Conservation (phyloP, 2,329 filamentous ascomycete species). For the Penicillium sp. region DNA sequence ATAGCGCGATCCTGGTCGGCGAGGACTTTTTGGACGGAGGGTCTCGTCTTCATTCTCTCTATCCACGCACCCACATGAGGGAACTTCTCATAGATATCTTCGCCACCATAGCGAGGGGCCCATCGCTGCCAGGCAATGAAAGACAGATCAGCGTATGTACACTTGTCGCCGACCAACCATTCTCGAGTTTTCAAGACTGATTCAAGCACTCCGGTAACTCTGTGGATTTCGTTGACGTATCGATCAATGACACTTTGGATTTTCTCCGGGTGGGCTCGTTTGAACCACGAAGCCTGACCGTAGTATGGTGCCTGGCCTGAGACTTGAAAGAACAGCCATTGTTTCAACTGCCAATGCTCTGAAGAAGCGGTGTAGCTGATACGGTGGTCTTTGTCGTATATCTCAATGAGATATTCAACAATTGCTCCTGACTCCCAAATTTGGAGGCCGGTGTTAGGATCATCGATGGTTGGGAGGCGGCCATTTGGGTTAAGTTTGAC, state of each 20-base stretch:
- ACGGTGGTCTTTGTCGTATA: constrained; percentile 39
- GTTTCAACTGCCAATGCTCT: constrained; percentile 36
- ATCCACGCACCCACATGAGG: not conserved
- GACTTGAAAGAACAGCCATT: constrained; percentile 41
- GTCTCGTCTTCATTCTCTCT: not conserved
- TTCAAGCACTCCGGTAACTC: constrained; percentile 46
- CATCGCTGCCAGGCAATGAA: constrained; percentile 36
- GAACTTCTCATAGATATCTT: not conserved
- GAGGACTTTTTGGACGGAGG: not conserved
- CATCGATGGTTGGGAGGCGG: constrained; percentile 29
- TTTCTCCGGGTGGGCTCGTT: constrained; percentile 40
- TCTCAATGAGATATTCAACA: constrained; percentile 41
- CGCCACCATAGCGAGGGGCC: not conserved
- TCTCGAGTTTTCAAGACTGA: constrained; percentile 30
- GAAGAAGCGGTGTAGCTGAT: constrained; percentile 32
- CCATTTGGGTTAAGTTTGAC: constrained; percentile 26
- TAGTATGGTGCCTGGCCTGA: constrained; percentile 48
- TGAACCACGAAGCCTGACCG: constrained; percentile 47
- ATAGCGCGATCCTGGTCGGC: not conserved
- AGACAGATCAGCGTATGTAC: constrained; percentile 41
- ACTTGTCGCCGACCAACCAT: constrained; percentile 45
- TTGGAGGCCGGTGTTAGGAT: constrained; percentile 33
- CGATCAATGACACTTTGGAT: constrained; percentile 41
- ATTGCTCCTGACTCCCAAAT: constrained; percentile 45
- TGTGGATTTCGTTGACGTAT: constrained; percentile 44